Evolutionary conservation across 352 stramenopile species (phyloP).

Genomic region (Phytophthora hybrid): DNA sequence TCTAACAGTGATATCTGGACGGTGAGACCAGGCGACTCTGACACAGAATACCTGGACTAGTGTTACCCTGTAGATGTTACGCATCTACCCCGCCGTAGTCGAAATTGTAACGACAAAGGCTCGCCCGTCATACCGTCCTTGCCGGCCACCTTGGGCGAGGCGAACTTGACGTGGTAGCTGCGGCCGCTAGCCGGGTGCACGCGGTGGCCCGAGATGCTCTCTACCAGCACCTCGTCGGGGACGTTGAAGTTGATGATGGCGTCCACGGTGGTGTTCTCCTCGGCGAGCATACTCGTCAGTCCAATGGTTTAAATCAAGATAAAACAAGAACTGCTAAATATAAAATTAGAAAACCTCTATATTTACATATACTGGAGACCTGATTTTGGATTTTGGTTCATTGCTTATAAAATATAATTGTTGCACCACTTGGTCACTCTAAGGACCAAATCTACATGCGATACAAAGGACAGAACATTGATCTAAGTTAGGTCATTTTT

Average conservation of each 20-base stretch:
- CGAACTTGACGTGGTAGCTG: slow-evolving; percentile 99
- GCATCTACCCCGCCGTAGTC: background rate
- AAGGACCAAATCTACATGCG: too few species aligned
- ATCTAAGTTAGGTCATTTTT: too few species aligned
- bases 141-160: slow-evolving; percentile 91
- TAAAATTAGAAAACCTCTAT: too few species aligned
- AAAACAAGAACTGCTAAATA: too few species aligned
- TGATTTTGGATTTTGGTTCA: too few species aligned
- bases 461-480: too few species aligned
- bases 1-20: background rate
- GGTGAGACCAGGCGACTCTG: background rate
- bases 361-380: too few species aligned
- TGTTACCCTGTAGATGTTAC: background rate
- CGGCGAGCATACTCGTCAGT: slow-evolving; percentile 84
- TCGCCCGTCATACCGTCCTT: slow-evolving; percentile 96
- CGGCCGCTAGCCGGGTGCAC: slow-evolving; percentile 95
- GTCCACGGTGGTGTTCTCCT: slow-evolving; percentile 90
- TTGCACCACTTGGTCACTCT: too few species aligned
- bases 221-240: slow-evolving; percentile 96
- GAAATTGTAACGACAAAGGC: slow-evolving; percentile 50
- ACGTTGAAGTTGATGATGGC: slow-evolving; percentile 97
- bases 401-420: too few species aligned
- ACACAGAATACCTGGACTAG: background rate
- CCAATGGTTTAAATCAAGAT: too few species aligned
- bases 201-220: slow-evolving; percentile 96